Evolutionary conservation across 2,329 filamentous ascomycete genomes (phyloP), one percentile per base, ranked within the genome.

Genomic region (Orbilia blumenaviensis): DNA sequence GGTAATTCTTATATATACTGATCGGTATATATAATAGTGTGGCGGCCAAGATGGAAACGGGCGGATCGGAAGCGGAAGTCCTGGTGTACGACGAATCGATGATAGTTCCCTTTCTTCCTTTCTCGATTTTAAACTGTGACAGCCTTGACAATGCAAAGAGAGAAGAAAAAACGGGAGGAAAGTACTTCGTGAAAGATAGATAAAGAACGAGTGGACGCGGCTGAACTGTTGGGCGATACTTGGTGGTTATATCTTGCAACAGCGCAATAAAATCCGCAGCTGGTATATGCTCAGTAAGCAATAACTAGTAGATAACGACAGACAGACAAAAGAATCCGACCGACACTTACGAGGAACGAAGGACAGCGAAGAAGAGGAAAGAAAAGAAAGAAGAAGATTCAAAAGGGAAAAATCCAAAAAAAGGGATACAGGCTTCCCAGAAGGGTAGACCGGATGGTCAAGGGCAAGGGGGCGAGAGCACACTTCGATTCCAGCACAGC

Each of bases 171-270:
- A 32, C 42, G 42, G 48, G 54, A 38, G 44, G 38, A 42, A 14
- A 7, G 46, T 12, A 34, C 27, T 48, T 41, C 48, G 54, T 38
- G 27, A 16, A 34, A 41, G n/a, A n/a, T n/a, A 32, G 32, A 64
- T 3, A 46, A 14, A 44, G 58, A 75, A 75, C 63, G 71, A 75
- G 50, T 75, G 71, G 63, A 75, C 54, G 71, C 63, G 71, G 63
- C 46, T 68, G 63, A 68, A 56, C 34, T 73, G 50, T 14, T 46
- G 50, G 38, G 41, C 38, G 61, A 27, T 41, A 36, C 36, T n/a
- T 16, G 14, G n/a, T 50, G 46, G 23, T 50, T 50, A 27, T 54
- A 27, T 72, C 60, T 38, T 27, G 58, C 67, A 64, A 66, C 54
- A 42, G 34, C 42, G 41, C 52, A 36, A n/a, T n/a, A 16, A 38